phyloP scores from a whole-genome alignment of 768 basidiomycete genomes.

The Galerina sulciceps region DNA sequence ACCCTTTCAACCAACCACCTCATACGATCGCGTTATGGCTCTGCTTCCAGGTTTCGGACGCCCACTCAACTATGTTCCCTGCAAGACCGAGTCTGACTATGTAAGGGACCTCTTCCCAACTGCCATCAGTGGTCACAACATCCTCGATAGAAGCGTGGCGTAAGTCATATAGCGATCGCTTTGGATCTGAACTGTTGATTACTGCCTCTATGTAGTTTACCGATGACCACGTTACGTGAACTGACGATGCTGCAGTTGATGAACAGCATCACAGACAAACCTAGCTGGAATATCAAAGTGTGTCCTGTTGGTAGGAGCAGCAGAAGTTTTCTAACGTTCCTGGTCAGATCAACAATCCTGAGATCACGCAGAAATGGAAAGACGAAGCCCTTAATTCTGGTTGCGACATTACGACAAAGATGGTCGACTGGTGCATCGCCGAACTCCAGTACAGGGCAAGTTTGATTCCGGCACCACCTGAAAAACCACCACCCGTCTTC shows the following conservation, averaged over 20 bases:
- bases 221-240: slow-evolving; percentile 31
- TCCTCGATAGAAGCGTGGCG: not conserved
- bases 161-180: slow-evolving; percentile 2
- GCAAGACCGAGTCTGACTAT: slow-evolving; percentile 10
- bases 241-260: slow-evolving; percentile 38
- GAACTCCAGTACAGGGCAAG: slow-evolving; percentile 29
- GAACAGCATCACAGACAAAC: slow-evolving; percentile 37
- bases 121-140: slow-evolving; percentile 9
- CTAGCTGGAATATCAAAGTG: slow-evolving; percentile 36
- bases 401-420: slow-evolving; percentile 24
- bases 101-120: slow-evolving; percentile 17
- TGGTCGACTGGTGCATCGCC: slow-evolving; percentile 27
- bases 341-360: slow-evolving; percentile 22
- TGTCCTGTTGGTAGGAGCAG: not conserved
- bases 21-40: not conserved
- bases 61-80: slow-evolving; percentile 25
- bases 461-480: slow-evolving; percentile 4
- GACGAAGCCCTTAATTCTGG: slow-evolving; percentile 18
- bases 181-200: not conserved
- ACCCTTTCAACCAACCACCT: too few species aligned
- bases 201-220: slow-evolving; percentile 9
- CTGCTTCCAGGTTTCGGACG: slow-evolving; percentile 31
- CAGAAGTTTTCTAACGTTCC: not conserved
- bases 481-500: slow-evolving; percentile 14
- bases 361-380: slow-evolving; percentile 29